A percentile compares a stretch with the other conserved stretches of the same genome.
These are phyloP conservation scores for Lepidium sativum DNA, from an alignment of 345 rosid species.

Conservation along the genomic window DNA sequence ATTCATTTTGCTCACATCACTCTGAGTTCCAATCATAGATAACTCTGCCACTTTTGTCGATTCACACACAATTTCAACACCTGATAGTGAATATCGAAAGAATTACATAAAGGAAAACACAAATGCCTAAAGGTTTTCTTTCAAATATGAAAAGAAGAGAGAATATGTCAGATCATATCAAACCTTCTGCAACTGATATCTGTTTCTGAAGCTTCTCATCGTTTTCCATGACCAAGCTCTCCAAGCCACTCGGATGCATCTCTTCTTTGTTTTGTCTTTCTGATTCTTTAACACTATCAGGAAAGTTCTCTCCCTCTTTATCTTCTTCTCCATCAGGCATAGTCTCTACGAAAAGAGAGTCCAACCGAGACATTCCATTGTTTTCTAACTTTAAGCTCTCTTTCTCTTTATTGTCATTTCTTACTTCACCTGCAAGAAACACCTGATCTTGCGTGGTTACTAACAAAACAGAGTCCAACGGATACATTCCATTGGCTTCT, in stretches of 20 bases:
- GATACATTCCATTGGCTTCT: not conserved
- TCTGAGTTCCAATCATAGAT: not conserved
- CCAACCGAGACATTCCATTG: not conserved
- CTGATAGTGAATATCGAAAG: not conserved
- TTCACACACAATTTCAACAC: not conserved
- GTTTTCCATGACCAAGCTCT: not conserved
- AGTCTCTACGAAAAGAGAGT: not conserved
- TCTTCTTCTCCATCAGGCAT: not conserved
- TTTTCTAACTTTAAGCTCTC: not conserved
- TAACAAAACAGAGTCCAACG: not conserved
- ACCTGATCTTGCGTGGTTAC: not conserved
- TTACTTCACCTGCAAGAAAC: not conserved
- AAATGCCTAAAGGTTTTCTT: not conserved
- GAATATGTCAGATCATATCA: not conserved
- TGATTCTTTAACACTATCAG: not conserved
- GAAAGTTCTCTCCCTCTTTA: not conserved
- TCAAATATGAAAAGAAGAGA: not conserved
- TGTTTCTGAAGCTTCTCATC: constrained; percentile 13
- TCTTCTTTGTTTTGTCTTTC: not conserved
- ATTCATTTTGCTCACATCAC: not conserved
- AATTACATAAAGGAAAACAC: not conserved
- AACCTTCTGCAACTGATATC: constrained; percentile 11
- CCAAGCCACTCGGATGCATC: not conserved
- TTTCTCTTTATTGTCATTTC: not conserved
- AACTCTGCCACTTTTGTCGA: not conserved